Percentiles rank a stretch among this genome's conserved stretches.
Evolutionary conservation across 2,329 filamentous ascomycete genomes (phyloP).

Genomic region (Botrytis squamosa): DNA sequence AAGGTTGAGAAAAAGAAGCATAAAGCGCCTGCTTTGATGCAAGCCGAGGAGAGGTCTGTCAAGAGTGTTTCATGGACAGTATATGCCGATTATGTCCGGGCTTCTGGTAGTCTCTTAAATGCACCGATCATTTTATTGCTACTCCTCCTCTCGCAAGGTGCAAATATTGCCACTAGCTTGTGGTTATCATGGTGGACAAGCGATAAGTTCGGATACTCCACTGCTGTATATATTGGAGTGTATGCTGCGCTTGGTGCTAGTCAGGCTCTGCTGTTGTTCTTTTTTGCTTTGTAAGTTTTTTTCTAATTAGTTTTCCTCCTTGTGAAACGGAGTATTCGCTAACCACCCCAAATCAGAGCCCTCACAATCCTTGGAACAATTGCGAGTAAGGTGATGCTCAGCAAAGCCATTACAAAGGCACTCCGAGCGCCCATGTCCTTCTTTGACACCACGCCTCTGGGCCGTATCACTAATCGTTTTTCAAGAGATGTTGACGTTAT

Average conservation of each 20-base stretch:
- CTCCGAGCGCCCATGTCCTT: constrained; percentile 79
- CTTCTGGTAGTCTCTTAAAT: constrained; percentile 57
- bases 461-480: constrained; percentile 94
- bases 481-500: constrained; percentile 94
- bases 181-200: constrained; percentile 54
- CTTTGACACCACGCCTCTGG: constrained; percentile 94
- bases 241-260: constrained; percentile 69
- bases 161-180: constrained; percentile 83
- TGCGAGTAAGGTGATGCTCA: constrained; percentile 78
- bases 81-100: constrained; percentile 63
- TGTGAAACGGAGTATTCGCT: background rate
- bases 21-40: constrained; percentile 67
- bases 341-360: constrained; percentile 36
- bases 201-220: constrained; percentile 61
- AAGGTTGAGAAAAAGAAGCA: constrained; percentile 48
- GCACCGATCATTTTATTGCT: constrained; percentile 55
- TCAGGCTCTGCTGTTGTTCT: constrained; percentile 75
- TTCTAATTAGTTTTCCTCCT: background rate
- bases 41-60: constrained; percentile 62
- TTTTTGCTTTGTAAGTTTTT: constrained; percentile 62
- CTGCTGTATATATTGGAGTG: constrained; percentile 69
- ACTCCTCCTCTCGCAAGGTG: constrained; percentile 65
- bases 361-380: constrained; percentile 79
- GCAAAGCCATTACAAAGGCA: constrained; percentile 74
- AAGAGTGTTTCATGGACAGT: constrained; percentile 63